A percentile compares a stretch with the other conserved stretches of the same genome.
Evolutionary conservation across 2,329 filamentous ascomycete species (phyloP).

Genomic region (Nemania sp.): DNA sequence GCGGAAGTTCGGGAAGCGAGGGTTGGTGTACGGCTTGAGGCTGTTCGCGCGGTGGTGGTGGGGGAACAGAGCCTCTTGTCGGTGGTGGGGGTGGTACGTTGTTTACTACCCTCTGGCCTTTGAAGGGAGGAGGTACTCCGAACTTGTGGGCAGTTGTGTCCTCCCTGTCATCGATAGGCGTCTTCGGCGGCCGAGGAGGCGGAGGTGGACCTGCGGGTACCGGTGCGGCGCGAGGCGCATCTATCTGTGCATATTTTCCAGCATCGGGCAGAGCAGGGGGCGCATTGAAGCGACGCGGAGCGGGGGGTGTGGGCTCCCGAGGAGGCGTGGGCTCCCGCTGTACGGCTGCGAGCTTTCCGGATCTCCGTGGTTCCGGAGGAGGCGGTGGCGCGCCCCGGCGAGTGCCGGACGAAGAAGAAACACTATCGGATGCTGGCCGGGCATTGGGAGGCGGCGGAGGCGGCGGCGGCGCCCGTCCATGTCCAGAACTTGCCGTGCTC

Average conservation of each 20-base stretch:
- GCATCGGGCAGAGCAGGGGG: constrained; percentile 89
- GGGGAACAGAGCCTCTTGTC: constrained; percentile 70
- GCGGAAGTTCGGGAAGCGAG: constrained; percentile 47
- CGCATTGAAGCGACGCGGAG: constrained; percentile 75
- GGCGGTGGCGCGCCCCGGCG: constrained; percentile 54
- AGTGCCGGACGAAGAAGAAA: constrained; percentile 42
- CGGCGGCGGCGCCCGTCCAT: constrained; percentile 48
- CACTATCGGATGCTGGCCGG: constrained; percentile 38
- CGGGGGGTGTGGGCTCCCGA: constrained; percentile 72
- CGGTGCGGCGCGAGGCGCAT: constrained; percentile 46
- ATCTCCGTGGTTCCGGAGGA: constrained; percentile 64
- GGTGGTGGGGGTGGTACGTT: constrained; percentile 76
- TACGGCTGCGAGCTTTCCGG: constrained; percentile 51
- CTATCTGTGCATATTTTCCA: constrained; percentile 75
- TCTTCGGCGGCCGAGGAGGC: constrained; percentile 70
- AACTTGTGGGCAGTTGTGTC: constrained; percentile 60
- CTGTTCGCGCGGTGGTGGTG: constrained; percentile 61
- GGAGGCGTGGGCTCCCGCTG: constrained; percentile 60
- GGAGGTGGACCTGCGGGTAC: constrained; percentile 64
- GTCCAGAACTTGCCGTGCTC: constrained; percentile 30
- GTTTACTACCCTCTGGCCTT: constrained; percentile 58
- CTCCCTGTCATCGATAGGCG: constrained; percentile 68
- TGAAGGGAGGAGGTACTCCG: constrained; percentile 79
- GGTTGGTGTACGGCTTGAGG: constrained; percentile 30
- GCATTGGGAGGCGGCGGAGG: constrained; percentile 37